Conservation (phyloP, 225 moss, liverwort and hornwort genomes). For the Antitrichia curtipendula region DNA sequence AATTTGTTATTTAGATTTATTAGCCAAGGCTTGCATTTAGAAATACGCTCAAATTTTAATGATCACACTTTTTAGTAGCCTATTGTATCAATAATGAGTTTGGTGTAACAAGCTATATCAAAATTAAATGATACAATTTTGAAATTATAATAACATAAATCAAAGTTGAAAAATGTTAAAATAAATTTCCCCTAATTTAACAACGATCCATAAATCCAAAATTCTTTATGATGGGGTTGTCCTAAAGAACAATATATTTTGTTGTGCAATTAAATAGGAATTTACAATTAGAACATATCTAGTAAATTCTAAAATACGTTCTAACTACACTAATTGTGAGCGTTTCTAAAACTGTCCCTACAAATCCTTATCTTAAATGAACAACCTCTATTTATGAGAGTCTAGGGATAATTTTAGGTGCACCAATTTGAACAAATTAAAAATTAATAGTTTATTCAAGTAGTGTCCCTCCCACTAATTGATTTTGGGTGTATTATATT, state of each 20-base stretch:
- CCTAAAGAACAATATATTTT: not conserved
- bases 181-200: not conserved
- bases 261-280: not conserved
- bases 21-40: fast-evolving
- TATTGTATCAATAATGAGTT: not conserved
- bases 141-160: not conserved
- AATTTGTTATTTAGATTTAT: not conserved
- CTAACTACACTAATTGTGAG: fast-evolving
- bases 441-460: not conserved
- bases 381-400: not conserved
- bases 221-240: not conserved
- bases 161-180: too few species aligned
- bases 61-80: fast-evolving
- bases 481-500: not conserved
- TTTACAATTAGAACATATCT: not conserved
- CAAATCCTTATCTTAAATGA: not conserved
- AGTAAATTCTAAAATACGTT: not conserved
- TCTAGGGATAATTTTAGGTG: fast-evolving
- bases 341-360: fast-evolving
- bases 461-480: not conserved
- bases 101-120: not conserved
- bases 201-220: not conserved
- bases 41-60: not conserved
- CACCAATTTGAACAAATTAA: fast-evolving
- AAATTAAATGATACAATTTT: not conserved